Base-by-base conservation (phyloP, 306 rosid species). In the Astragalus glycyphyllos region DNA sequence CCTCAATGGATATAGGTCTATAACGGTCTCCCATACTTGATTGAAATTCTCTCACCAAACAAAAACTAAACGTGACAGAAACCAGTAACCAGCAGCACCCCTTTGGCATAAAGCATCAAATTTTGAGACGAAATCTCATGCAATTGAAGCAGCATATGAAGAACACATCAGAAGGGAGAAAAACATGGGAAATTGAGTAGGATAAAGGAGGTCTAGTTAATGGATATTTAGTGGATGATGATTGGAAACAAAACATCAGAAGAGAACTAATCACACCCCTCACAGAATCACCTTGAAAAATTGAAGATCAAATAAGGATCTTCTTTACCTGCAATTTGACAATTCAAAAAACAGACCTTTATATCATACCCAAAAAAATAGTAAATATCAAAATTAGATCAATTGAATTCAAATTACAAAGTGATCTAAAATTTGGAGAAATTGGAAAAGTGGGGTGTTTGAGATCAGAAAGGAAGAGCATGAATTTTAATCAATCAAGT, bases 161-260 rank as follows among this genome's bases (percentile, higher is more conserved):
- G 83, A 85, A 86, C 16, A 72, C 95, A 71, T 88, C 86, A 15
- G 87, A 87, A 47, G 92, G 93, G 65, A 87, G 88, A 67, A 91
- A 87, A 78, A 79, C 77, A 74, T 80, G 84, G 76, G 90, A 84
- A 82, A 92, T 84, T 72, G 89, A 82, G 76, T 80, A 90, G 48
- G 81, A 81, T 46, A 86, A 85, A 42, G 85, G 89, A 15, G 82
- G 79, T 20, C 72, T 79, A 58, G 82, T 83, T 62, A 81, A 86
- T 65, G 79, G 86, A 77, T 67, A 85, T 57, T 81, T 84, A 79
- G 81, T 72, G 46, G 77, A 61, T 71, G 79, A 79, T 80, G 76
- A 73, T 85, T 76, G 97, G 88, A 78, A 86, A 92, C 69, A 76
- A 87, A 89, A 84, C 96, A 89, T 92, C 92, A 92, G 96, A 89